phyloP scores from a whole-genome alignment of 2,329 filamentous ascomycete species.

The Chaetomium olivaceum region DNA sequence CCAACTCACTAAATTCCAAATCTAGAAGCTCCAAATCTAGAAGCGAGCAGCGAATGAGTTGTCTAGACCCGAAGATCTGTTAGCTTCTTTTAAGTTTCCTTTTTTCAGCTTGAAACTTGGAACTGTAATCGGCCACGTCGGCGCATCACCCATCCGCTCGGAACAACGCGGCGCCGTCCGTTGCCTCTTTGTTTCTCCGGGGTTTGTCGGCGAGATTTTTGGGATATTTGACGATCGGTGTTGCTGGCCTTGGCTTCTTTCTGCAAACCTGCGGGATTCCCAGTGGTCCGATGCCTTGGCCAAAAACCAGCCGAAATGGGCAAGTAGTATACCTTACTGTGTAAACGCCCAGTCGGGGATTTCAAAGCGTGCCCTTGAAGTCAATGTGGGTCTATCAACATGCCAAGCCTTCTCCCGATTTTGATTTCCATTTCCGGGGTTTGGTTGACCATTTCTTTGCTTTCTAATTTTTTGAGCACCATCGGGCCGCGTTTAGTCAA shows the following conservation, averaged over 20 bases:
- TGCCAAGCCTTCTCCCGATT: neutral
- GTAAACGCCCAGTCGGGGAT: neutral
- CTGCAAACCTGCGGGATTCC: neutral
- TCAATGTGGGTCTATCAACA: too few relatives aligned
- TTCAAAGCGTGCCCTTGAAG: too few relatives aligned
- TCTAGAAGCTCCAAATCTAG: neutral
- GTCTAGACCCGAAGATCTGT: slow-evolving; percentile 2
- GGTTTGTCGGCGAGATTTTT: neutral
- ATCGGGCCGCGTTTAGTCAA: slow-evolving; percentile 13
- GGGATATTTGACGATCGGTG: slow-evolving; percentile 2
- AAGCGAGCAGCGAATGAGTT: neutral
- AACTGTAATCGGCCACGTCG: neutral
- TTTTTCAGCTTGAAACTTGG: neutral
- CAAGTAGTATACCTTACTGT: too few relatives aligned
- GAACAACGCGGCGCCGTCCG: slow-evolving; percentile 6
- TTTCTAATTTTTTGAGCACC: neutral
- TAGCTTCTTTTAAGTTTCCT: neutral
- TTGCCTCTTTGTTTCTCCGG: neutral
- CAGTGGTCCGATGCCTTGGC: neutral
- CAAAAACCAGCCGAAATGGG: neutral
- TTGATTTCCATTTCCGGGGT: neutral
- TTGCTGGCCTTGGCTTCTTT: slow-evolving; percentile 11
- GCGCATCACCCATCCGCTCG: slow-evolving; percentile 3
- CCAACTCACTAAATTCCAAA: neutral
- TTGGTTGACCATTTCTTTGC: neutral